Evolutionary conservation across 805 yeast species (phyloP), one percentile per base, ranked within the genome.

Genomic region (Cyberlindnera americana): DNA sequence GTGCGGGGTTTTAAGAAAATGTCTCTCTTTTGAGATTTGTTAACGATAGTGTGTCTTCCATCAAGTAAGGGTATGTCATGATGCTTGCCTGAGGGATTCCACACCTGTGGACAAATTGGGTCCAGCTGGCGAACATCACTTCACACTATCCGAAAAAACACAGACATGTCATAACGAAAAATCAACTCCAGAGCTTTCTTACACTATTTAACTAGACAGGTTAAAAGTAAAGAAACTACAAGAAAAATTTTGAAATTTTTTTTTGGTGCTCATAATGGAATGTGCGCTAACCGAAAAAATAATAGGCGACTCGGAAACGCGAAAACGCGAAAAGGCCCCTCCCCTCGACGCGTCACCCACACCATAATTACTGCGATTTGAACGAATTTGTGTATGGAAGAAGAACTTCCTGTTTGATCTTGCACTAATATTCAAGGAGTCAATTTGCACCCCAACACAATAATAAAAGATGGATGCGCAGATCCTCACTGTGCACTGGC

Each of bases 401-500:
- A 21, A 21, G 23, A 21, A 21, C 10, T 21, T 21, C 10, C 9
- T 21, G 10, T n/a, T n/a, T n/a, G n/a, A n/a, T n/a, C n/a, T n/a
- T n/a, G n/a, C n/a, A n/a, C n/a, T n/a, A n/a, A n/a, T n/a, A n/a
- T n/a, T n/a, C n/a, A n/a, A n/a, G n/a, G n/a, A n/a, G n/a, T n/a
- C n/a, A n/a, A n/a, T n/a, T n/a, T n/a, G n/a, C n/a, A n/a, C n/a
- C n/a, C n/a, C 15, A 26, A 8, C 29, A 26, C 8, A 14, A 22
- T n/a, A 21, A 9, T 16, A n/a, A 13, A 19, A 57, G 18, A 61
- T 61, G 65, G 60, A 61, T 19, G 74, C 73, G 1, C 52, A 59
- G 17, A 75, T 81, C 3, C 62, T 80, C 23, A 70, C 83, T 1
- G 72, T 81, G 13, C 83, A 80, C 54, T 81, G 88, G 88, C 88